Percentiles rank a stretch among this genome's conserved stretches.
Conservation (phyloP, 768 basidiomycete genomes). For the Austroboletus festivus region DNA sequence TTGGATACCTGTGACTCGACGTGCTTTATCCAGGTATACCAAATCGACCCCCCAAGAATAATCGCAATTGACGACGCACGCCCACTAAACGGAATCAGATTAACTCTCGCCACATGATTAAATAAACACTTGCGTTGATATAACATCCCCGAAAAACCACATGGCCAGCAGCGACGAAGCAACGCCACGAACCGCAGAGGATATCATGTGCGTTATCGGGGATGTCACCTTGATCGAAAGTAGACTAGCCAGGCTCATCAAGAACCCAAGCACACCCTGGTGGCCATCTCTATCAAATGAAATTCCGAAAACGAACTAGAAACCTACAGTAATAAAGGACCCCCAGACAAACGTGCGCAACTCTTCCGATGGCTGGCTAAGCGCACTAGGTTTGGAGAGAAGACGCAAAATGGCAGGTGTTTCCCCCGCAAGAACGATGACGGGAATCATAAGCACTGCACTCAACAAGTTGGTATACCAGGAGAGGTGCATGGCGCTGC, state of each 20-base stretch:
- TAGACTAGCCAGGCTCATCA: constrained; percentile 91
- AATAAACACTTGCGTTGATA: constrained; percentile 60
- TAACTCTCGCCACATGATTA: not conserved
- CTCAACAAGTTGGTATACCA: constrained; percentile 92
- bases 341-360: constrained; percentile 73
- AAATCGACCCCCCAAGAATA: constrained; percentile 78
- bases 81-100: constrained; percentile 46
- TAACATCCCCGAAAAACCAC: constrained; percentile 76
- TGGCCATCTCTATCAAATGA: not conserved
- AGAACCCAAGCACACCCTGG: constrained; percentile 75
- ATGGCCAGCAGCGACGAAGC: constrained; percentile 82
- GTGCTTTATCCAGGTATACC: constrained; percentile 89
- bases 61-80: constrained; percentile 76
- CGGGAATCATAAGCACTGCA: constrained; percentile 65
- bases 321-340: constrained; percentile 70
- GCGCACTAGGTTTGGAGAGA: constrained; percentile 46
- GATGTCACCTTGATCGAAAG: constrained; percentile 97
- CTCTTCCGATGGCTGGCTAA: constrained; percentile 40
- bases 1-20: constrained; percentile 51
- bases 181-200: constrained; percentile 92
- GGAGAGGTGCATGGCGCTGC: constrained; percentile 78
- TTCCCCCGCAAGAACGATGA: constrained; percentile 77
- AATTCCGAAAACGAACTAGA: not conserved
- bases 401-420: constrained; percentile 58
- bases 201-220: constrained; percentile 97